These are phyloP conservation scores for Asterophora lycoperdoides DNA, from an alignment of 768 basidiomycete genomes.

Conservation along the genomic window DNA sequence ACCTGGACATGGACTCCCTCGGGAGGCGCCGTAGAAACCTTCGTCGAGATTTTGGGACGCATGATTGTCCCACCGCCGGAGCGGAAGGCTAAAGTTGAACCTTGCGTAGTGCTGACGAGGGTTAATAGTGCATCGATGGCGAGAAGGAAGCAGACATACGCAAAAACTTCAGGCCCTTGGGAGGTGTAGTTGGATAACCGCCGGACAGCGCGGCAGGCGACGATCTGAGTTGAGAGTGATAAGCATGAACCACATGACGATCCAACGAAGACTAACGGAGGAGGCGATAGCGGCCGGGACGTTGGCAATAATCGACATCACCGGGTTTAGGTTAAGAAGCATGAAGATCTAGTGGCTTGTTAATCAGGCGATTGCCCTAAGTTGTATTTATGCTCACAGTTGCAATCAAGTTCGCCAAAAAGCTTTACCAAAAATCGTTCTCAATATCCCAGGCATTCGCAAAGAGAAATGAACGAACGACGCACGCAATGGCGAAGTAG, in stretches of 20 bases:
- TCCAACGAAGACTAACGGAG: constrained; percentile 39
- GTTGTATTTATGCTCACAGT: constrained; percentile 56
- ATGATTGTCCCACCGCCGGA: constrained; percentile 29
- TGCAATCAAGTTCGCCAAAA: constrained; percentile 62
- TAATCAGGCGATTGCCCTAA: constrained; percentile 5
- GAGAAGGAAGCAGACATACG: constrained; percentile 34
- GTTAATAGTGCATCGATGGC: background rate
- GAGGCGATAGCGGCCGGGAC: constrained; percentile 68
- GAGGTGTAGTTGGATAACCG: constrained; percentile 56
- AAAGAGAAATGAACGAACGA: constrained; percentile 5
- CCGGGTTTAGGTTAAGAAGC: constrained; percentile 63
- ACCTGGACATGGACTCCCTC: constrained; percentile 64
- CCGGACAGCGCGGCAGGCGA: constrained; percentile 56
- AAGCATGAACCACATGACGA: background rate
- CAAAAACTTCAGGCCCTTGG: constrained; percentile 46
- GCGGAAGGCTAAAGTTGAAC: constrained; percentile 60
- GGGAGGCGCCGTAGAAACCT: constrained; percentile 31
- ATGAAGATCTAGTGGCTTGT: constrained; percentile 44
- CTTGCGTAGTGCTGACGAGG: constrained; percentile 35
- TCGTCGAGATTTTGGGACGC: constrained; percentile 32
- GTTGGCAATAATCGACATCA: constrained; percentile 72
- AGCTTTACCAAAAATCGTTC: constrained; percentile 35
- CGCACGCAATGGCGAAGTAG: constrained; percentile 70
- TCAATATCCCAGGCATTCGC: constrained; percentile 4
- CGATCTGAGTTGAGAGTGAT: constrained; percentile 42